Conservation (phyloP, 1,139 yeast species). For the Yamadazyma taylorii region DNA sequence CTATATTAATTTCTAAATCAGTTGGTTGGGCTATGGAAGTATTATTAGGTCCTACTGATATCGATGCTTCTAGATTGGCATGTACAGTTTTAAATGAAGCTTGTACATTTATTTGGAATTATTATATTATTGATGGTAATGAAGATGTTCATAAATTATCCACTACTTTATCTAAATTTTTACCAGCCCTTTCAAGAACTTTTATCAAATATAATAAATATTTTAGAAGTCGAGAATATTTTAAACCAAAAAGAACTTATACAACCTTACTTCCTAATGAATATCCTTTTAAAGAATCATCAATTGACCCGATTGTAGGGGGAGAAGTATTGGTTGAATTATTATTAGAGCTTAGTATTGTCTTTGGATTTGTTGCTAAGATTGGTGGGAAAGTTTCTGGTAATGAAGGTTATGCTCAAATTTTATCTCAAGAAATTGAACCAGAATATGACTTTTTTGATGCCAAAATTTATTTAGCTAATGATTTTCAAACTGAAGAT, state of each 20-base stretch:
- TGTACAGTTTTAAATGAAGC: slow-evolving; percentile 55
- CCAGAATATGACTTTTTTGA: slow-evolving; percentile 31
- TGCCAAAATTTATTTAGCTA: slow-evolving; percentile 32
- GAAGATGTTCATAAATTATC: slow-evolving; percentile 31
- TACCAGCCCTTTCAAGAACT: slow-evolving; percentile 53
- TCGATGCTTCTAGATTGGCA: slow-evolving; percentile 63
- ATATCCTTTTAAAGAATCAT: slow-evolving; percentile 63
- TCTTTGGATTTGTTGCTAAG: slow-evolving; percentile 57
- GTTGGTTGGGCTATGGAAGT: slow-evolving; percentile 67
- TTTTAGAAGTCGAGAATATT: slow-evolving; percentile 51
- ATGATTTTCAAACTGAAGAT: slow-evolving; percentile 41
- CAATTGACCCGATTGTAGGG: slow-evolving; percentile 74
- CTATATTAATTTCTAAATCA: slow-evolving; percentile 48
- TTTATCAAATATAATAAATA: slow-evolving; percentile 55
- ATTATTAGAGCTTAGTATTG: slow-evolving; percentile 64
- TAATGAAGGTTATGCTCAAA: slow-evolving; percentile 38
- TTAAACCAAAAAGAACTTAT: slow-evolving; percentile 61
- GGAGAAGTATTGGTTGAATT: slow-evolving; percentile 74
- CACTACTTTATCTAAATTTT: slow-evolving; percentile 49
- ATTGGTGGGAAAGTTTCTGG: slow-evolving; percentile 51
- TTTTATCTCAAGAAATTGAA: slow-evolving; percentile 26
- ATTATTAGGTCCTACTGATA: slow-evolving; percentile 50
- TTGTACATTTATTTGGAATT: slow-evolving; percentile 40
- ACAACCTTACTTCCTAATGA: slow-evolving; percentile 67
- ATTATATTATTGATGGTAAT: slow-evolving; percentile 23